These are phyloP conservation scores for Euphorbia schlechtendalii DNA, from an alignment of 441 rosid genomes.

Conservation along the genomic window DNA sequence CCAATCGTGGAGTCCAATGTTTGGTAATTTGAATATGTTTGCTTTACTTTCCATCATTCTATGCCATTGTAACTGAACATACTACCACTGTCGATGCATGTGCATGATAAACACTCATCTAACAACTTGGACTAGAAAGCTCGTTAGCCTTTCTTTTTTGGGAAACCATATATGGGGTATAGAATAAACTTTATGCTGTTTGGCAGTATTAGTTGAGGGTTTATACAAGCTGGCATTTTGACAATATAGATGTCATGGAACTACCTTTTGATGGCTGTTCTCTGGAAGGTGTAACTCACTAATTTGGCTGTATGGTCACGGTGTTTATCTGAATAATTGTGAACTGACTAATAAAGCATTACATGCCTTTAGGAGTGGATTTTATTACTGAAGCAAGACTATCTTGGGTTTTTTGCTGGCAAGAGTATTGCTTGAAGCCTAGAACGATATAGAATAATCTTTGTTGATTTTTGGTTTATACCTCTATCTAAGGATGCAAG, in stretches of 20 bases:
- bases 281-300: background rate
- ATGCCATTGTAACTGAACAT: background rate
- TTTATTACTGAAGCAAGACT: background rate
- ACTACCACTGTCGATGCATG: background rate
- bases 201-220: background rate
- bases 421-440: background rate
- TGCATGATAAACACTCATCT: background rate
- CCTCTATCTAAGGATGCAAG: background rate
- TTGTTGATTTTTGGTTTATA: background rate
- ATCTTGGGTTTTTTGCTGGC: background rate
- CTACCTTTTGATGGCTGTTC: no score
- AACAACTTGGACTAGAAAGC: background rate
- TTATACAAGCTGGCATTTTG: background rate
- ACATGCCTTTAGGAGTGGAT: background rate
- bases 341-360: background rate
- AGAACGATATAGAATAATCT: background rate
- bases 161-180: background rate
- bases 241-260: background rate
- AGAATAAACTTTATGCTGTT: background rate
- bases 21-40: constrained; percentile 27
- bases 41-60: constrained; percentile 1
- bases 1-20: constrained; percentile 61
- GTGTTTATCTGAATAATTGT: background rate
- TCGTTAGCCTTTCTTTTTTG: background rate
- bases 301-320: background rate